phyloP scores from a whole-genome alignment of 2,329 filamentous ascomycete genomes.

The Tolypocladium tundrense region DNA sequence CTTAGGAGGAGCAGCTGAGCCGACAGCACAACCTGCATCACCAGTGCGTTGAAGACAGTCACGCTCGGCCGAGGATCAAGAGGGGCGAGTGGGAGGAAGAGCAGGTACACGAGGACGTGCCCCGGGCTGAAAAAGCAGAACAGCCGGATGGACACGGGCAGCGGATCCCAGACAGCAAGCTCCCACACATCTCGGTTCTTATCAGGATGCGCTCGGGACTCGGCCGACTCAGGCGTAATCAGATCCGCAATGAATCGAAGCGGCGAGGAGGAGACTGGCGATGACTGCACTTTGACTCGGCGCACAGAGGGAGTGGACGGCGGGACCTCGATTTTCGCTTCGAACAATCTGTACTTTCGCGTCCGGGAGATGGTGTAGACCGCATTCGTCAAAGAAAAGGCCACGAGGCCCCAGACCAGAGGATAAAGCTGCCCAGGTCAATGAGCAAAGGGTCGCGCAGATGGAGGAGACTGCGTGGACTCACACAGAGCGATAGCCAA shows the following conservation, averaged over 20 bases:
- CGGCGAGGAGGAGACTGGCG: constrained; percentile 67
- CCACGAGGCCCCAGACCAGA: constrained; percentile 58
- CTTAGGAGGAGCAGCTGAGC: constrained; percentile 66
- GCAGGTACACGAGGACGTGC: constrained; percentile 82
- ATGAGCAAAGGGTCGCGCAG: constrained; percentile 4
- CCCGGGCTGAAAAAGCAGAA: constrained; percentile 90
- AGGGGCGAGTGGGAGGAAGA: constrained; percentile 69
- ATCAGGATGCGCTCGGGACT: constrained; percentile 75
- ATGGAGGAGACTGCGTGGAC: constrained; percentile 15
- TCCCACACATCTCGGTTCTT: constrained; percentile 87
- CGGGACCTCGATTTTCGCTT: constrained; percentile 66
- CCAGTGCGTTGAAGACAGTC: constrained; percentile 73
- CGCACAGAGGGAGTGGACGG: constrained; percentile 77
- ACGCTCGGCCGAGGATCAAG: constrained; percentile 76
- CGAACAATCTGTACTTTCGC: constrained; percentile 85
- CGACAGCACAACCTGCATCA: constrained; percentile 66
- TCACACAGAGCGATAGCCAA: constrained; percentile 51
- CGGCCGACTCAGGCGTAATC: constrained; percentile 59
- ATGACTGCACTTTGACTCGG: constrained; percentile 80
- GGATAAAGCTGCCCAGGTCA: constrained; percentile 46
- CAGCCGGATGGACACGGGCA: constrained; percentile 69
- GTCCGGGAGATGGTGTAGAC: constrained; percentile 72
- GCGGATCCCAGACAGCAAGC: constrained; percentile 83
- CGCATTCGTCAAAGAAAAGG: constrained; percentile 64
- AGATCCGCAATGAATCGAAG: constrained; percentile 62